A percentile compares a stretch with the other conserved stretches of the same genome.
phyloP scores from a whole-genome alignment of 2,329 filamentous ascomycete species.

The Fusarium cicatricum region DNA sequence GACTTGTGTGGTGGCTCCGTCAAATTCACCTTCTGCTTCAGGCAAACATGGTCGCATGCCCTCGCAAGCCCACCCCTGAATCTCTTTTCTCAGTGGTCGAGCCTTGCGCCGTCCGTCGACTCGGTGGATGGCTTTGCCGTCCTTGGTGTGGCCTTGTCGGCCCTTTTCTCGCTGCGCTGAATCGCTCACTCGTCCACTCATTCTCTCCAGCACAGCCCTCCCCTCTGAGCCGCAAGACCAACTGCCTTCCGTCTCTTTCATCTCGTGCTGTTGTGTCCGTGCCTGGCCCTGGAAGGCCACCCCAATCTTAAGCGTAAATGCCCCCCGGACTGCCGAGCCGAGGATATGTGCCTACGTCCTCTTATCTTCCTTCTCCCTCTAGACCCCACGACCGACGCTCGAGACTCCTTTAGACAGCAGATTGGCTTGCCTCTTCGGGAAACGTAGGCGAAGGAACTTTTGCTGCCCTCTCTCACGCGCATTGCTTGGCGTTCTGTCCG shows the following conservation, averaged over 20 bases:
- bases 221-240: slow-evolving; percentile 1
- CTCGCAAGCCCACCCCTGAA: slow-evolving; percentile 42
- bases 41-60: slow-evolving; percentile 47
- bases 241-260: neutral
- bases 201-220: slow-evolving; percentile 15
- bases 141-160: slow-evolving; percentile 35
- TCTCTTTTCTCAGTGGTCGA: slow-evolving; percentile 41
- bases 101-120: slow-evolving; percentile 17
- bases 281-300: slow-evolving; percentile 10
- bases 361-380: slow-evolving; percentile 42
- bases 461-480: slow-evolving; percentile 48
- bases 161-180: slow-evolving; percentile 36
- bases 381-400: slow-evolving; percentile 38
- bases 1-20: slow-evolving; percentile 43
- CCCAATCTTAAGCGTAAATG: slow-evolving; percentile 16
- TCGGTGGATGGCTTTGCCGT: slow-evolving; percentile 34
- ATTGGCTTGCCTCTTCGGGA: slow-evolving; percentile 48
- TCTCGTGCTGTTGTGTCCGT: slow-evolving; percentile 7
- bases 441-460: slow-evolving; percentile 53
- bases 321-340: slow-evolving; percentile 16
- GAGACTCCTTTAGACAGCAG: slow-evolving; percentile 41
- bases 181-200: slow-evolving; percentile 18
- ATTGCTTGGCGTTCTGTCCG: slow-evolving; percentile 46
- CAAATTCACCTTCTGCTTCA: slow-evolving; percentile 49
- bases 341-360: slow-evolving; percentile 29